Evolutionary conservation across 805 yeast species (phyloP), one percentile per base, ranked within the genome.

Genomic region (Saccharomyces kudriavzevii): DNA sequence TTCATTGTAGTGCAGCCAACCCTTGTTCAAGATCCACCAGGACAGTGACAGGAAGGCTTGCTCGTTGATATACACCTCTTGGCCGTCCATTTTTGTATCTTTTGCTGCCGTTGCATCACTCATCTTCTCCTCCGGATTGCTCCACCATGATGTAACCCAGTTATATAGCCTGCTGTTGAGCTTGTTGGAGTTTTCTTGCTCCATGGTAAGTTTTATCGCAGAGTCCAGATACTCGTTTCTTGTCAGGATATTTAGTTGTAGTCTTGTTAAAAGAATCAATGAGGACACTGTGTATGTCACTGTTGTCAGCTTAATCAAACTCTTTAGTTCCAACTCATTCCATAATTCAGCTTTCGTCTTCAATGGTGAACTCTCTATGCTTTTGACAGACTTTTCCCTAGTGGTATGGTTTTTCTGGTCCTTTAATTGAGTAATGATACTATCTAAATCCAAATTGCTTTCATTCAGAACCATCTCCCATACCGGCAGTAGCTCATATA

Each of bases 1-100:
- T 28, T 74, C 70, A 24, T 80, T 75, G 35, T 88, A 71, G 31
- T 75, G 72, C 24, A 76, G 61, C 90, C 94, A 89, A 0, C 98
- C 98, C 58, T 83, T 81, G 68, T 92, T 90, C 50, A 92, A 74
- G 48, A 92, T 69, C 97, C 97, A 92, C 97, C 97, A 92, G 56
- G 91, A 85, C 57, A 89, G 79, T 0, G 96, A 85, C 48, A 92
- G 74, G 66, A 87, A 92, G 50, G 89, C 85, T 62, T 94, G 92
- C 61, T 87, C 94, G 40, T 84, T 77, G 31, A 78, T 70, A 64
- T 84, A 82, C 4, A 62, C 43, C 8, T 27, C 26, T 25, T 59
- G 79, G 79, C 40, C 63, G 62, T 31, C 68, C 60, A 45, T 57
- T 60, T 31, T 58, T 58, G 46, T 52, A 29, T 43, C 50, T 45